Percentiles rank a stretch among this genome's conserved stretches.
Evolutionary conservation across 129 eudicot species (phyloP).

Genomic region (Heracleum sosnowskyi): DNA sequence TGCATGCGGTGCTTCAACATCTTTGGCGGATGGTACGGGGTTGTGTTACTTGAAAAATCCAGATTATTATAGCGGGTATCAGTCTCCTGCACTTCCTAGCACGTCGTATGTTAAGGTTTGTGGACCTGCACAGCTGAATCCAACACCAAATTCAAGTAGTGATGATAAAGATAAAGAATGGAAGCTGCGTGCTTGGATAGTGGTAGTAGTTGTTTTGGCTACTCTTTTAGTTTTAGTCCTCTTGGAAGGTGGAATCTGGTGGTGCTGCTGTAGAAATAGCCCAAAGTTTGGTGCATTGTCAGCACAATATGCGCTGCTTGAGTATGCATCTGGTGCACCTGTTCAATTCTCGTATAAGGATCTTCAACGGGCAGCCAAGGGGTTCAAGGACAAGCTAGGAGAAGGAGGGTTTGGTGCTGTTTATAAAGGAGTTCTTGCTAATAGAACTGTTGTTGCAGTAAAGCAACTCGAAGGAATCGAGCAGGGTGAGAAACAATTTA

Average conservation of each 20-base stretch:
- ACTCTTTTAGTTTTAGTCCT: slow-evolving; percentile 44
- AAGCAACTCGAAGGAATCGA: slow-evolving; percentile 88
- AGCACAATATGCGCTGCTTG: slow-evolving; percentile 84
- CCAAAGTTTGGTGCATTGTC: slow-evolving; percentile 48
- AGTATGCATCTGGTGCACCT: slow-evolving; percentile 97
- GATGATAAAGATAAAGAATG: slow-evolving; percentile 20
- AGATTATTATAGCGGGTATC: slow-evolving; percentile 64
- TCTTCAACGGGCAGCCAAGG: slow-evolving; percentile 72
- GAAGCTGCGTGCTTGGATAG: slow-evolving; percentile 60
- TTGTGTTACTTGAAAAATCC: slow-evolving; percentile 55
- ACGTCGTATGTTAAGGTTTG: slow-evolving; percentile 80
- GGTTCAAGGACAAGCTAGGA: slow-evolving; percentile 88
- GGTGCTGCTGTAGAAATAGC: slow-evolving; percentile 65
- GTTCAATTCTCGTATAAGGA: slow-evolving; percentile 82
- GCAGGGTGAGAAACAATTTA: slow-evolving; percentile 91
- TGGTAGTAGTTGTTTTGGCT: slow-evolving; percentile 49
- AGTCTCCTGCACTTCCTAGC: slow-evolving; percentile 77
- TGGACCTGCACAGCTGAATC: slow-evolving; percentile 44
- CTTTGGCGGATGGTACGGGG: slow-evolving; percentile 82
- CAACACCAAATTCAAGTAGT: slow-evolving; percentile 9
- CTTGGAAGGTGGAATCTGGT: slow-evolving; percentile 60
- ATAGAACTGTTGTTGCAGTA: slow-evolving; percentile 62
- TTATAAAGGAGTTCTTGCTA: slow-evolving; percentile 61
- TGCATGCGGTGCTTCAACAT: slow-evolving; percentile 65
- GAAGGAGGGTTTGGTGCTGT: slow-evolving; percentile 93